phyloP scores from a whole-genome alignment of 1,139 yeast species.

The Suhomyces guaymorum region DNA sequence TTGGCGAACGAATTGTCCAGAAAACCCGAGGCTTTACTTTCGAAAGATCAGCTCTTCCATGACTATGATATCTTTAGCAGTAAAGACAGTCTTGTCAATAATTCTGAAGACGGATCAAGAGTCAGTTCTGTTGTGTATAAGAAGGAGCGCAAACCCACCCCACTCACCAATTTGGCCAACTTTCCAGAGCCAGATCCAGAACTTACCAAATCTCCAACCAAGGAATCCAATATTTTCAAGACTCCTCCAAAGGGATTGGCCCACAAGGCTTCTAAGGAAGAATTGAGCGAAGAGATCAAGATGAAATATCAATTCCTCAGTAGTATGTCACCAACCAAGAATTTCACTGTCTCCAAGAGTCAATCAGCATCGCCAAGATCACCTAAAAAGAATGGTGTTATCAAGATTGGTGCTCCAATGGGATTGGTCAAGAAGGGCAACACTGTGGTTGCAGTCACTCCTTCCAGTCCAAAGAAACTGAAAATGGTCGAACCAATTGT shows the following conservation, averaged over 20 bases:
- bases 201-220: slow-evolving; percentile 24
- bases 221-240: slow-evolving; percentile 24
- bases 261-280: slow-evolving; percentile 11
- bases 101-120: slow-evolving; percentile 17
- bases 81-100: slow-evolving; percentile 13
- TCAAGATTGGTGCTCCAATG: slow-evolving; percentile 45
- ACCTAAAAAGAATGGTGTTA: slow-evolving; percentile 26
- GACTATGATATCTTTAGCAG: slow-evolving; percentile 27
- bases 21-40: slow-evolving; percentile 34
- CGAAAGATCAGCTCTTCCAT: slow-evolving; percentile 41
- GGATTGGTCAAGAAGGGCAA: slow-evolving; percentile 35
- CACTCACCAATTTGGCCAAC: slow-evolving; percentile 1
- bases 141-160: slow-evolving; percentile 10
- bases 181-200: slow-evolving; percentile 45
- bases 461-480: slow-evolving; percentile 8
- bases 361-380: slow-evolving; percentile 11
- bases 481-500: background rate
- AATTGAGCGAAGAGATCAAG: slow-evolving; percentile 16
- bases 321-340: slow-evolving; percentile 11
- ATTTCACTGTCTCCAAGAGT: slow-evolving; percentile 8
- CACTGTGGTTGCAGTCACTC: slow-evolving; percentile 17
- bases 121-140: slow-evolving; percentile 19
- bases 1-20: slow-evolving; percentile 37
- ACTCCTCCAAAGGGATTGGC: slow-evolving; percentile 26
- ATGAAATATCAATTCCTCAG: slow-evolving; percentile 18